Evolutionary conservation across 768 basidiomycete genomes (phyloP).

Genomic region (Asterophora lycoperdoides): DNA sequence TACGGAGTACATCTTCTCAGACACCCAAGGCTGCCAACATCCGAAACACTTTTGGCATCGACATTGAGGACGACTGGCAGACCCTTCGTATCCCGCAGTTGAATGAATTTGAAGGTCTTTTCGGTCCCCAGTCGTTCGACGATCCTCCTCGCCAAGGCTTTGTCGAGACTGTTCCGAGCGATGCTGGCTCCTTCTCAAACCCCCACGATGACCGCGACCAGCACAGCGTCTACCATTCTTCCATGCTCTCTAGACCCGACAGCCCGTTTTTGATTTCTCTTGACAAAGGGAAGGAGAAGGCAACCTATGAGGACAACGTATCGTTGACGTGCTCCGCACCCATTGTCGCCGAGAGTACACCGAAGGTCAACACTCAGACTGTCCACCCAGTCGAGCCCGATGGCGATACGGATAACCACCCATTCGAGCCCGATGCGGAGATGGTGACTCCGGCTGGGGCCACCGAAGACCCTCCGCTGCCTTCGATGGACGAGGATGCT

Average conservation of each 20-base stretch:
- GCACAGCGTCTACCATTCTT: constrained; percentile 30
- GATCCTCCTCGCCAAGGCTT: constrained; percentile 54
- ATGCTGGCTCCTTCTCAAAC: constrained; percentile 25
- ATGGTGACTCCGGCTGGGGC: neutral
- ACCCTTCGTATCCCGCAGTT: constrained; percentile 40
- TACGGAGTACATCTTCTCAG: constrained; percentile 27
- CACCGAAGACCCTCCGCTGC: constrained; percentile 46
- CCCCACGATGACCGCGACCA: constrained; percentile 21
- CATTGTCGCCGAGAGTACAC: constrained; percentile 34
- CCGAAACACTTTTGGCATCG: constrained; percentile 59
- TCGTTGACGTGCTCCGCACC: constrained; percentile 35
- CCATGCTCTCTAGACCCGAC: constrained; percentile 20
- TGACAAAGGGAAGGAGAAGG: constrained; percentile 51
- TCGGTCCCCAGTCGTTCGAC: constrained; percentile 25
- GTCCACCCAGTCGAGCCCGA: constrained; percentile 10
- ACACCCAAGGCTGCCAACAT: constrained; percentile 27
- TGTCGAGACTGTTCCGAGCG: constrained; percentile 51
- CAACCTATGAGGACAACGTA: constrained; percentile 28
- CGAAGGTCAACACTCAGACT: constrained; percentile 23
- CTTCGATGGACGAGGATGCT: constrained; percentile 36
- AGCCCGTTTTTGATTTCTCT: constrained; percentile 16
- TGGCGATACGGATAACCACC: too few relatives aligned
- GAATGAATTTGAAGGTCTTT: constrained; percentile 34
- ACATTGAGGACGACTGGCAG: constrained; percentile 66
- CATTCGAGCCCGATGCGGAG: too few relatives aligned